Evolutionary conservation across 805 yeast genomes (phyloP), one percentile per base, ranked within the genome.

Genomic region (Vanderwaltozyma yarrowii): DNA sequence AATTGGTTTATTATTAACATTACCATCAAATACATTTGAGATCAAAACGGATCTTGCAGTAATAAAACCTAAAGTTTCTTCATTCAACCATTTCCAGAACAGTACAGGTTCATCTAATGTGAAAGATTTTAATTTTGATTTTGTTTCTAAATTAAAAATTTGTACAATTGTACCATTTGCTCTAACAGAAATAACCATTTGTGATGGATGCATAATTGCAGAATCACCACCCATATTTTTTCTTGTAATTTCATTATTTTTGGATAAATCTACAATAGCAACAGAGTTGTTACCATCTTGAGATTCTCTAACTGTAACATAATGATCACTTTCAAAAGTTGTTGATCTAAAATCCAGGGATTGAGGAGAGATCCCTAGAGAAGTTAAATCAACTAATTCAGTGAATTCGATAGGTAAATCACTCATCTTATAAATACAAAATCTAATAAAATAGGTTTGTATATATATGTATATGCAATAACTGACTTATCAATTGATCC

Each of bases 331-430:
- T 64, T 89, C 96, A 49, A 92, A 72, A 16, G 98, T 92, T 41
- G 96, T 86, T 30, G 96, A 80, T 67, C 86, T 80, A 68, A 89
- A 89, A 54, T 87, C 95, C 51, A 92, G 75, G 43, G 89, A 78
- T 51, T 75, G 71, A 44, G 82, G 88, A 59, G 78, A 81, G 58
- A 92, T 83, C 44, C 96, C 95, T 64, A 87, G 67, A 45, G 79
- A 67, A 44, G 94, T 75, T 65, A 92, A 78, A 70, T 83, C 94
- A 54, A 87, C 76, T 67, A 87, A 80, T 70, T 89, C 97, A 54
- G 94, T 88, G 67, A 89, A 87, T 67, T 89, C 95, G 66, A 89
- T 89, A 49, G 98, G 98, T 51, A 94, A 80, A 60, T 86, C 95
- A 53, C 69, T 65, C 40, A 38, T 38, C n/a, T n/a, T n/a, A n/a